These are phyloP conservation scores for Penicillium sp. DNA, from an alignment of 2,329 filamentous ascomycete species.

Conservation along the genomic window DNA sequence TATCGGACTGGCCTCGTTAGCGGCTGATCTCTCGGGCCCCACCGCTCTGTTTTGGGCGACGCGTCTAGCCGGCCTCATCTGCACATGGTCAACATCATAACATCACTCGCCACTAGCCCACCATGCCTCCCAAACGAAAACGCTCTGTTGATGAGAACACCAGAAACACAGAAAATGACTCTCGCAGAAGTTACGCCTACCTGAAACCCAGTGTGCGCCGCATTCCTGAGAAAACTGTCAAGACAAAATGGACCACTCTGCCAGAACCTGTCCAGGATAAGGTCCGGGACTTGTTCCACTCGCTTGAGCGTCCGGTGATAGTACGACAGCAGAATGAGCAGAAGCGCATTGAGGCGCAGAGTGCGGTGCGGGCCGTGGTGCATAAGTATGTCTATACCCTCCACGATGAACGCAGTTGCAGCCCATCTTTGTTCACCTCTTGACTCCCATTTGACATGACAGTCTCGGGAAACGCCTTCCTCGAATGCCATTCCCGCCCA, in stretches of 20 bases:
- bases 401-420: background rate
- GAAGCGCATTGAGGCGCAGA: conserved; percentile 48
- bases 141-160: conserved; percentile 27
- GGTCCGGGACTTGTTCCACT: conserved; percentile 46
- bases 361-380: conserved; percentile 46
- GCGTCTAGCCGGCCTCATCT: conserved; percentile 5
- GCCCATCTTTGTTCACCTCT: background rate
- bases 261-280: conserved; percentile 49
- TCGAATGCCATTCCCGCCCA: conserved; percentile 51
- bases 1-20: background rate
- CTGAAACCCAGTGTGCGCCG: conserved; percentile 47
- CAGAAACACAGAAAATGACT: conserved; percentile 21
- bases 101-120: conserved; percentile 9
- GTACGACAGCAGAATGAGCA: conserved; percentile 47
- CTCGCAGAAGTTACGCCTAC: conserved; percentile 41
- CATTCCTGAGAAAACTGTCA: conserved; percentile 49
- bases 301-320: conserved; percentile 49
- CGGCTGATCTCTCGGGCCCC: conserved; percentile 7
- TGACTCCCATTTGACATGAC: conserved; percentile 1
- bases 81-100: conserved; percentile 6
- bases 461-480: conserved; percentile 48
- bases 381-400: conserved; percentile 41
- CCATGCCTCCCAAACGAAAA: conserved; percentile 38
- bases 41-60: conserved; percentile 25
- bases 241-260: conserved; percentile 51